A percentile compares a stretch with the other conserved stretches of the same genome.
Evolutionary conservation across 306 rosid species (phyloP).

Genomic region (Oemleria cerasiformis): DNA sequence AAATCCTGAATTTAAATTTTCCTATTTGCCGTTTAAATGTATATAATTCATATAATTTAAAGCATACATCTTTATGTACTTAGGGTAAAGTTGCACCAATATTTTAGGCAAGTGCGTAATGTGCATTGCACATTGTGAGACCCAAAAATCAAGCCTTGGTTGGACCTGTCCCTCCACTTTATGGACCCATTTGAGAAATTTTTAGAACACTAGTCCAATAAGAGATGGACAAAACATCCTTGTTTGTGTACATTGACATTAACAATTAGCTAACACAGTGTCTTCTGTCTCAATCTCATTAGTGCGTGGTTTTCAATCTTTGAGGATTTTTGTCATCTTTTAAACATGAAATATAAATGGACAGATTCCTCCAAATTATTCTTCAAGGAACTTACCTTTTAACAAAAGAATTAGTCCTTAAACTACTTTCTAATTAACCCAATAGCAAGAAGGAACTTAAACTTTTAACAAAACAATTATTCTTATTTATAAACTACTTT

Average conservation of each 20-base stretch:
- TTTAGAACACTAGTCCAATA: constrained; percentile 21
- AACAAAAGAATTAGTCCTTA: constrained; percentile 17
- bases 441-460: constrained; percentile 3
- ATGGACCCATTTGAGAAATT: constrained; percentile 13
- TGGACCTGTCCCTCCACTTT: not conserved
- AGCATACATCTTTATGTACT: constrained; percentile 34
- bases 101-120: constrained; percentile 10
- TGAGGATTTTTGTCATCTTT: constrained; percentile 1
- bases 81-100: constrained; percentile 13
- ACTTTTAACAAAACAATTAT: constrained; percentile 15
- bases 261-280: constrained; percentile 9
- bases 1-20: too few species aligned
- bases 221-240: constrained; percentile 35
- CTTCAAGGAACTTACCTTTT: constrained; percentile 2
- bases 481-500: constrained; percentile 5
- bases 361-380: constrained; percentile 15
- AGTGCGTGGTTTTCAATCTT: constrained; percentile 40
- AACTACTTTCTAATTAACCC: constrained; percentile 14
- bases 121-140: constrained; percentile 7
- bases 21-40: too few species aligned
- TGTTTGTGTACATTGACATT: constrained; percentile 28
- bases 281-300: constrained; percentile 28
- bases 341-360: not conserved
- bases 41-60: constrained; percentile 30
- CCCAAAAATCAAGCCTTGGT: not conserved